Evolutionary conservation across 495 filamentous ascomycete genomes (phyloP).

Genomic region (Podospora didyma): DNA sequence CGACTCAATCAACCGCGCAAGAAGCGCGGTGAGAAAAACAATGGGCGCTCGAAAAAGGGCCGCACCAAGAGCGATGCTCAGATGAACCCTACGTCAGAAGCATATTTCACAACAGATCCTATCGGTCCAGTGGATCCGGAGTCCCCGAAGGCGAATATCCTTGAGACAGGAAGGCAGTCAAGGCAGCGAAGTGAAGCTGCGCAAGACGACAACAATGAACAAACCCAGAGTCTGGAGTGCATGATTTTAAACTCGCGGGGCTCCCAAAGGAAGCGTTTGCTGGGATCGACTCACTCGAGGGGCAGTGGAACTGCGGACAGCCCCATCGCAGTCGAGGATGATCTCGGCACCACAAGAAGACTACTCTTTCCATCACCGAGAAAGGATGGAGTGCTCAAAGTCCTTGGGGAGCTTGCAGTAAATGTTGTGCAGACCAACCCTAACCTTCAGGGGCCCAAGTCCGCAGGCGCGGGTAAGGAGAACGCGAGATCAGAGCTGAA

Average conservation of each 20-base stretch:
- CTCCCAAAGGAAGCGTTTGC: slow-evolving; percentile 30
- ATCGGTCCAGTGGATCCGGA: slow-evolving; percentile 33
- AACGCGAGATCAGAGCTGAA: slow-evolving; percentile 13
- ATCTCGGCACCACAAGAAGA: slow-evolving; percentile 66
- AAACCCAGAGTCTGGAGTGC: slow-evolving; percentile 23
- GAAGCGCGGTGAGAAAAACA: slow-evolving; percentile 38
- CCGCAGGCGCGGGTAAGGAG: slow-evolving; percentile 38
- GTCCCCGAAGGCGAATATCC: slow-evolving; percentile 22
- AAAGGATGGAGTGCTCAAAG: slow-evolving; percentile 55
- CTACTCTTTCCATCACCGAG: slow-evolving; percentile 73
- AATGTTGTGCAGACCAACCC: slow-evolving; percentile 52
- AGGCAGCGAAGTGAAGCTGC: slow-evolving; percentile 26
- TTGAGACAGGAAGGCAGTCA: slow-evolving; percentile 25
- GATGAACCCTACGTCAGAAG: slow-evolving; percentile 45
- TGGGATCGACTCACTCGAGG: slow-evolving; percentile 41
- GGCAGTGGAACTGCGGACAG: slow-evolving; percentile 58
- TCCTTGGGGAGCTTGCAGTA: slow-evolving; percentile 53
- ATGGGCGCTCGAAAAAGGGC: slow-evolving; percentile 41
- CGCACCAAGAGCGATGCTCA: slow-evolving; percentile 36
- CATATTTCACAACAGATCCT: slow-evolving; percentile 44
- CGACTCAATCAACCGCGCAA: slow-evolving; percentile 44
- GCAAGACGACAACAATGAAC: slow-evolving; percentile 26
- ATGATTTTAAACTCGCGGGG: slow-evolving; percentile 29
- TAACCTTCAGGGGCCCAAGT: slow-evolving; percentile 31
- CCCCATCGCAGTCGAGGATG: slow-evolving; percentile 54